Evolutionary conservation across 1,284 basidiomycete species (phyloP).

Genomic region (Melampsora americana): DNA sequence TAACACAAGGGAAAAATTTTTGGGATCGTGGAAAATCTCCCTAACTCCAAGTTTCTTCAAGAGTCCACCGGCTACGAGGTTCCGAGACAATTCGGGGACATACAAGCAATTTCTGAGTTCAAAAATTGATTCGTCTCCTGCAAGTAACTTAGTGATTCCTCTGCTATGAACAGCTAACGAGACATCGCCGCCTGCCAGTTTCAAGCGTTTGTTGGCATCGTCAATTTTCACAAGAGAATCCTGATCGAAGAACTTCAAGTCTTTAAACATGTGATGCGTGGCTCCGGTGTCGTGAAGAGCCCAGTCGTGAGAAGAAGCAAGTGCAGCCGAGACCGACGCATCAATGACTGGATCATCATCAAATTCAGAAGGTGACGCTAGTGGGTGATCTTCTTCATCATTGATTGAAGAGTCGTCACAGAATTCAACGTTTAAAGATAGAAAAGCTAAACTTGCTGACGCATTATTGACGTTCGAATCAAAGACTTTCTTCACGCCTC

Average conservation of each 20-base stretch:
- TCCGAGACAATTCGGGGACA: background rate
- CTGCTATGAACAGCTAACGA: background rate
- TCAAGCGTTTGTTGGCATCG: background rate
- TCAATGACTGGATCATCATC: no score
- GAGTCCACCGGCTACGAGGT: background rate
- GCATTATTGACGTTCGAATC: no score
- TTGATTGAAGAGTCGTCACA: no score
- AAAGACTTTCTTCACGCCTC: no score
- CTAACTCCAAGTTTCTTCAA: background rate
- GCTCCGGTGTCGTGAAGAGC: background rate
- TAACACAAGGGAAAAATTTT: background rate
- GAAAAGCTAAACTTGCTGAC: no score
- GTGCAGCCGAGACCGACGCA: background rate
- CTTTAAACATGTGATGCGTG: slow-evolving; percentile 9
- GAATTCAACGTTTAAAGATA: no score
- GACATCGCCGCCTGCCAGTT: background rate
- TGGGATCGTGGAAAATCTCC: background rate
- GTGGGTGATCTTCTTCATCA: no score
- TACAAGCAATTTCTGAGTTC: background rate
- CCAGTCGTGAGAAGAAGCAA: background rate
- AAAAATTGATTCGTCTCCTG: background rate
- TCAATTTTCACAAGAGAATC: background rate
- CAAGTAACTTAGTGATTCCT: background rate
- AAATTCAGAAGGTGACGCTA: no score
- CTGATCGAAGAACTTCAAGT: background rate